Conservation (phyloP, 495 filamentous ascomycete species). For the Penicillium riverlandense region DNA sequence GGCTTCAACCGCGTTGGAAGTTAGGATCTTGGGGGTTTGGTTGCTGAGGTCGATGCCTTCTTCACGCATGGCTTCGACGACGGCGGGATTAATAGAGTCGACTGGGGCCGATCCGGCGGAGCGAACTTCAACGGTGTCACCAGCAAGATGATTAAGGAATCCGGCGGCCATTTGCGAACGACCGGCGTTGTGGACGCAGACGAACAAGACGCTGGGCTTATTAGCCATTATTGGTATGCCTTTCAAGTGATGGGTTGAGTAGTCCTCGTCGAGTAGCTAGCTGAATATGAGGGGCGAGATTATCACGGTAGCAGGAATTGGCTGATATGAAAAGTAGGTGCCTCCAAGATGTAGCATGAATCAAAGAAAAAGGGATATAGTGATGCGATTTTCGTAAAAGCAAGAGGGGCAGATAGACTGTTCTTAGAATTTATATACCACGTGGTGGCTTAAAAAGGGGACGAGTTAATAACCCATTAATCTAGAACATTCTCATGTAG, state of each 20-base stretch:
- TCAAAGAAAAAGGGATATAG: too few species aligned
- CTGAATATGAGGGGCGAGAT: slow-evolving; percentile 5
- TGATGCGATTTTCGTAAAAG: too few species aligned
- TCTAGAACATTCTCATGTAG: too few species aligned
- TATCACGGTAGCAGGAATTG: slow-evolving; percentile 5
- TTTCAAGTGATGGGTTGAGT: slow-evolving; percentile 2
- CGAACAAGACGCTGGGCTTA: slow-evolving; percentile 21
- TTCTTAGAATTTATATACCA: too few species aligned
- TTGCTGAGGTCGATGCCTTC: slow-evolving; percentile 23
- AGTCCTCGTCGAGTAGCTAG: slow-evolving; percentile 3
- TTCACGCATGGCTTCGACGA: slow-evolving; percentile 22
- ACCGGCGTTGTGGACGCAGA: slow-evolving; percentile 25
- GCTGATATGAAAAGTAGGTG: too few species aligned
- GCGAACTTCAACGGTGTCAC: slow-evolving; percentile 19
- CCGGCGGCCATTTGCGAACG: slow-evolving; percentile 26
- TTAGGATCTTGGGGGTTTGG: slow-evolving; percentile 20
- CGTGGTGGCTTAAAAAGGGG: too few species aligned
- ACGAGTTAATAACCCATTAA: too few species aligned
- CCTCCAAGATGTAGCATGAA: too few species aligned
- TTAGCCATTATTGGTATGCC: slow-evolving; percentile 10
- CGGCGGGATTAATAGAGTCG: slow-evolving; percentile 18
- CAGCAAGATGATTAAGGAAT: slow-evolving; percentile 16
- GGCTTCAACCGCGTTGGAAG: slow-evolving; percentile 13
- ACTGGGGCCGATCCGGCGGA: slow-evolving; percentile 20
- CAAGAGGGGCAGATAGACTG: too few species aligned